Conservation (phyloP, 306 rosid genomes). For the Prunus davidiana region DNA sequence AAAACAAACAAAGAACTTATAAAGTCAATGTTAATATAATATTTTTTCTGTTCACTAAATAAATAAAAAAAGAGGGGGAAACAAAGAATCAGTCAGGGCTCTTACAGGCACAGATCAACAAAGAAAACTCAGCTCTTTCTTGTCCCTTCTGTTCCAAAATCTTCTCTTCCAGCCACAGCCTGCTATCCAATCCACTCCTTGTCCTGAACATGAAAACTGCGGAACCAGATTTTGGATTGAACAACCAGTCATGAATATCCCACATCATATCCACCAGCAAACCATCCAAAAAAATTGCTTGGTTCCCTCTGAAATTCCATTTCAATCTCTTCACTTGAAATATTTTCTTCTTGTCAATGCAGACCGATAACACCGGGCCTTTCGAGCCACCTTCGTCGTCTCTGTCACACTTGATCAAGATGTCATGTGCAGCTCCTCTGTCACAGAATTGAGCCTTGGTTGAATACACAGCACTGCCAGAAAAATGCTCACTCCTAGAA, state of each 20-base stretch:
- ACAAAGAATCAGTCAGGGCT: constrained; percentile 41
- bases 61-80: background rate
- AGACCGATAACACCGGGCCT: constrained; percentile 42
- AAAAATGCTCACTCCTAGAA: constrained; percentile 55
- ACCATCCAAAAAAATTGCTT: constrained; percentile 76
- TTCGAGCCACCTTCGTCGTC: constrained; percentile 41
- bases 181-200: constrained; percentile 71
- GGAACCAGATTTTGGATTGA: constrained; percentile 40
- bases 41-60: constrained; percentile 20
- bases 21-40: constrained; percentile 13
- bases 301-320: constrained; percentile 98
- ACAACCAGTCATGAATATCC: constrained; percentile 93
- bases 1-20: background rate
- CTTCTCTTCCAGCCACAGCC: constrained; percentile 91
- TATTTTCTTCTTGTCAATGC: constrained; percentile 53
- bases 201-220: constrained; percentile 83
- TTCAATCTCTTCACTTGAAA: constrained; percentile 68
- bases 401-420: constrained; percentile 52
- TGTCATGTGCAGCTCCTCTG: constrained; percentile 53
- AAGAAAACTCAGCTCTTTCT: constrained; percentile 51
- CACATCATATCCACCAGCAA: constrained; percentile 91
- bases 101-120: constrained; percentile 70
- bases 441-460: constrained; percentile 61
- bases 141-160: constrained; percentile 36
- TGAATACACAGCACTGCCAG: constrained; percentile 38